phyloP scores from a whole-genome alignment of 2,329 filamentous ascomycete species.

The Zasmidium cellare region DNA sequence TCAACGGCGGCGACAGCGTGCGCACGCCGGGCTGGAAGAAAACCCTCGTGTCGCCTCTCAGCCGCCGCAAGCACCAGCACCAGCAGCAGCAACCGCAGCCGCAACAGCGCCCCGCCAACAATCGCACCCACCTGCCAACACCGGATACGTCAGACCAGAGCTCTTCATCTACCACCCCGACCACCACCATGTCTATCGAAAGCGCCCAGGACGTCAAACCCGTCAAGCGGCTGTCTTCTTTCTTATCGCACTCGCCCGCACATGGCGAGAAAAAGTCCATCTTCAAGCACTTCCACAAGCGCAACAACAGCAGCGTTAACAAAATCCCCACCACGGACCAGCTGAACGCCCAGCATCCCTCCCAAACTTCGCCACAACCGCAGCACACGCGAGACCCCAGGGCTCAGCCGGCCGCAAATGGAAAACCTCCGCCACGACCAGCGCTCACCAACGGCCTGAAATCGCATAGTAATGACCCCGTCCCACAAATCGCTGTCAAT shows the following conservation, averaged over 20 bases:
- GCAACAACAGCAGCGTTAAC: slow-evolving; percentile 1
- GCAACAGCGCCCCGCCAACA: slow-evolving; percentile 4
- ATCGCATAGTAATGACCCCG: background rate
- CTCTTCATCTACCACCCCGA: background rate
- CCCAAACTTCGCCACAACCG: background rate
- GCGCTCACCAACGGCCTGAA: slow-evolving; percentile 8
- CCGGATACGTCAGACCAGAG: background rate
- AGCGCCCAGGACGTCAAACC: background rate
- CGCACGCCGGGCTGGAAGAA: slow-evolving; percentile 7
- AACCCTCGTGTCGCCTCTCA: slow-evolving; percentile 10
- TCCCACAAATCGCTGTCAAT: background rate
- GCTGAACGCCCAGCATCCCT: background rate
- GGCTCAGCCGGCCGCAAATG: slow-evolving; percentile 1
- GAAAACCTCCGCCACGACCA: slow-evolving; percentile 4
- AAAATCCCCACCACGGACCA: background rate
- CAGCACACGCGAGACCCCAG: slow-evolving; percentile 8
- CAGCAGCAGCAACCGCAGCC: slow-evolving; percentile 4
- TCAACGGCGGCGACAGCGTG: slow-evolving; percentile 6
- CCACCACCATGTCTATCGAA: slow-evolving; percentile 4
- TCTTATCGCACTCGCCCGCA: background rate
- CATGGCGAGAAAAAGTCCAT: background rate
- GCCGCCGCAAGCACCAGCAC: background rate
- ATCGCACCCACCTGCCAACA: background rate
- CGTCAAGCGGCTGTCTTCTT: background rate
- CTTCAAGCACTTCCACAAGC: slow-evolving; percentile 2